Evolutionary conservation across 768 basidiomycete genomes (phyloP).

Genomic region (Agrocybe praecox): DNA sequence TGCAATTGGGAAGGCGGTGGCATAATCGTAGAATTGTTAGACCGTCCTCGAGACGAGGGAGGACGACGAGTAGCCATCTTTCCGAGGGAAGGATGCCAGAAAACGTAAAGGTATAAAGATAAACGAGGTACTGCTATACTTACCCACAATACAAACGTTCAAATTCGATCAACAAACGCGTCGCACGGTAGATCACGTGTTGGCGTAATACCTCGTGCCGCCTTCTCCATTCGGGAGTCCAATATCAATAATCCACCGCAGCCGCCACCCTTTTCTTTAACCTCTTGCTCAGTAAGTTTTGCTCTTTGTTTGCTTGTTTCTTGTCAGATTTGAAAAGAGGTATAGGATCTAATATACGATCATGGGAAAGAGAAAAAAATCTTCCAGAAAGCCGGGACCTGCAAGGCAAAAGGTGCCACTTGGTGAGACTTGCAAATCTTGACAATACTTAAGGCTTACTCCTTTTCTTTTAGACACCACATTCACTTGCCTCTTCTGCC

Average conservation of each 20-base stretch:
- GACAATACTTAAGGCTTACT: not conserved
- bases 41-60: constrained; percentile 48
- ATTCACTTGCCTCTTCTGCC: constrained; percentile 88
- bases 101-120: constrained; percentile 2
- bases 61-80: constrained; percentile 69
- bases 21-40: constrained; percentile 28
- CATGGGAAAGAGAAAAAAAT: constrained; percentile 94
- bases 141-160: not conserved
- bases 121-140: not conserved
- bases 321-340: not conserved
- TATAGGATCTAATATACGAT: not conserved
- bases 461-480: constrained; percentile 59
- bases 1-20: constrained; percentile 36
- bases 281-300: not conserved
- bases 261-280: not conserved
- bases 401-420: constrained; percentile 70
- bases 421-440: constrained; percentile 47
- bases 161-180: constrained; percentile 19
- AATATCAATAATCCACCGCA: not conserved
- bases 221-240: not conserved
- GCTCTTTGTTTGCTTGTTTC: not conserved
- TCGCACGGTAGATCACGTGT: constrained; percentile 15
- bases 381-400: constrained; percentile 76
- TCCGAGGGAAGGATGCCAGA: constrained; percentile 6
- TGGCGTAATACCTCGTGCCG: constrained; percentile 1